Evolutionary conservation across 164 flowering plant genomes (phyloP).

Genomic region (Paratinospora sagittata): DNA sequence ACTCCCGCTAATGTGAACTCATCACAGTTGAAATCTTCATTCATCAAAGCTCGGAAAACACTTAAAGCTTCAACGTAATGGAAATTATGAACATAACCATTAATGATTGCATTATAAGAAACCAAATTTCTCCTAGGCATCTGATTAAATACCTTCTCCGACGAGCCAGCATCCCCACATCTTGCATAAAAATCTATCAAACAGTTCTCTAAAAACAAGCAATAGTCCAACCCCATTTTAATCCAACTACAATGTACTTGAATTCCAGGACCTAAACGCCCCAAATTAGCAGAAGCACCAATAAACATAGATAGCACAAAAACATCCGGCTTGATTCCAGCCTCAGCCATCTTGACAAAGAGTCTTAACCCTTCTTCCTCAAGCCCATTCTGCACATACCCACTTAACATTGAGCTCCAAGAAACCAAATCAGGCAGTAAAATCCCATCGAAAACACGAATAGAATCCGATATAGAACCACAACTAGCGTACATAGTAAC

Average conservation of each 20-base stretch:
- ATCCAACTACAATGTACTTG: conserved; percentile 27
- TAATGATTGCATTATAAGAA: conserved; percentile 30
- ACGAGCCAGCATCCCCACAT: conserved; percentile 22
- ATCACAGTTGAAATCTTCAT: conserved; percentile 20
- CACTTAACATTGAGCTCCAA: conserved; percentile 29
- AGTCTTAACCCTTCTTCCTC: conserved; percentile 25
- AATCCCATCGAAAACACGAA: conserved; percentile 22
- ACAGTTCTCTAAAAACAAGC: conserved; percentile 25
- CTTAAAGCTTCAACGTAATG: conserved; percentile 20
- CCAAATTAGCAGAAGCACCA: conserved; percentile 23
- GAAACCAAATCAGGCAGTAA: conserved; percentile 25
- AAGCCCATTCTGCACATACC: conserved; percentile 25
- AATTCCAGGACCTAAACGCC: conserved; percentile 20
- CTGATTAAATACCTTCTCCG: conserved; percentile 18
- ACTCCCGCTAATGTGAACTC: conserved; percentile 24
- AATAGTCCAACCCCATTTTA: conserved; percentile 24
- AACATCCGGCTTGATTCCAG: conserved; percentile 20
- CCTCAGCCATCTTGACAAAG: conserved; percentile 18
- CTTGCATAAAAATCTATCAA: conserved; percentile 31
- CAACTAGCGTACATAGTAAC: conserved; percentile 30
- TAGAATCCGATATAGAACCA: conserved; percentile 20
- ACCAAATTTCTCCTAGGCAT: conserved; percentile 27
- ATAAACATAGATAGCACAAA: conserved; percentile 22
- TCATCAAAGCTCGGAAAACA: conserved; percentile 19
- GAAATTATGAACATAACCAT: conserved; percentile 23